phyloP scores from a whole-genome alignment of 2,329 filamentous ascomycete species.

The Penicillium glabrum region DNA sequence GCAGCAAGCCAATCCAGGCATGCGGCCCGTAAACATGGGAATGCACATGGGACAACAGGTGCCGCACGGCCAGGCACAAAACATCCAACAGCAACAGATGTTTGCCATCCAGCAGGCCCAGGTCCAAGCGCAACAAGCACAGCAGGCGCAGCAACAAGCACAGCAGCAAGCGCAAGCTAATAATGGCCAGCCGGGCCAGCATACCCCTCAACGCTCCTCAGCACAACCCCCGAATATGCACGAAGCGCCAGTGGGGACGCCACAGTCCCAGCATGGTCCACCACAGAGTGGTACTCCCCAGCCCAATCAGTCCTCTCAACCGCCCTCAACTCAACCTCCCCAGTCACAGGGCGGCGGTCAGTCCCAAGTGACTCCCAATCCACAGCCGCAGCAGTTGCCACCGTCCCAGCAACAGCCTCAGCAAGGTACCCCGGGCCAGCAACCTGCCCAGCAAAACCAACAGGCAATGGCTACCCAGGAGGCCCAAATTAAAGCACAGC shows the following conservation, averaged over 20 bases:
- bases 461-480: conserved; percentile 42
- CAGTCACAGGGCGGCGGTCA: conserved; percentile 36
- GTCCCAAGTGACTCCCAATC: conserved; percentile 37
- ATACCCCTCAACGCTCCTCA: conserved; percentile 41
- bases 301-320: conserved; percentile 30
- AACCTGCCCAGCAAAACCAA: conserved; percentile 37
- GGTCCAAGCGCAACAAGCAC: conserved; percentile 13
- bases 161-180: conserved; percentile 23
- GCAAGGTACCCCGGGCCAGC: conserved; percentile 29
- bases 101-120: conserved; percentile 23
- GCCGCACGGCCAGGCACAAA: conserved; percentile 42
- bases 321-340: conserved; percentile 35
- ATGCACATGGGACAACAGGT: conserved; percentile 45
- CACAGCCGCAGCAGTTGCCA: conserved; percentile 37
- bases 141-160: conserved; percentile 23
- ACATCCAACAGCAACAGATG: conserved; percentile 43
- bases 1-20: conserved; percentile 39
- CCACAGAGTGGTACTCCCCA: conserved; percentile 41
- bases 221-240: conserved; percentile 45
- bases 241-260: conserved; percentile 42
- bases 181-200: conserved; percentile 23
- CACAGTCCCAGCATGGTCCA: conserved; percentile 45
- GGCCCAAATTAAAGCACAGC: conserved; percentile 41
- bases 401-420: conserved; percentile 35
- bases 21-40: conserved; percentile 40